Conservation (phyloP, 2,329 filamentous ascomycete genomes). For the Colletotrichum higginsianum region DNA sequence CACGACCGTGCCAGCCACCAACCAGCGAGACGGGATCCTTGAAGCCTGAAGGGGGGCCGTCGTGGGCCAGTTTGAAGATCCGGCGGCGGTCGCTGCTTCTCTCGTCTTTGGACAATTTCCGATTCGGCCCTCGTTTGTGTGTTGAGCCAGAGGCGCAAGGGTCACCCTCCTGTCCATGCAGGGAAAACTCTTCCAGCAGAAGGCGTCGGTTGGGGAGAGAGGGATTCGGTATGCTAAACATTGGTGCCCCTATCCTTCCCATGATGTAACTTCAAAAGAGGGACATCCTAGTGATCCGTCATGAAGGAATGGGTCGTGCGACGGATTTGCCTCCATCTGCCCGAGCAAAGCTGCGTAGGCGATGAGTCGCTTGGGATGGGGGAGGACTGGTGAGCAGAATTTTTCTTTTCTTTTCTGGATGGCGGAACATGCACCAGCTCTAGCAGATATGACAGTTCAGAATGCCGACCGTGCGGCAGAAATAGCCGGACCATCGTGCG, state of each 20-base stretch:
- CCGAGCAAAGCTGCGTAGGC: not conserved
- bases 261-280: conserved; percentile 26
- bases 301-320: conserved; percentile 3
- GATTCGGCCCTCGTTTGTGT: conserved; percentile 29
- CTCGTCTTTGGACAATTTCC: conserved; percentile 32
- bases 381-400: not conserved
- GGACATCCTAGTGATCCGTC: conserved; percentile 13
- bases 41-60: not conserved
- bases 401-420: not conserved
- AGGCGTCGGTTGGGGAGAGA: conserved; percentile 10
- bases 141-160: conserved; percentile 18
- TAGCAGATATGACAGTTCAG: not conserved
- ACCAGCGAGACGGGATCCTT: conserved; percentile 6
- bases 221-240: conserved; percentile 8
- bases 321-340: conserved; percentile 13
- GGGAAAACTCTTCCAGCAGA: conserved; percentile 15
- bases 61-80: conserved; percentile 14
- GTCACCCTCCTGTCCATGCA: conserved; percentile 14
- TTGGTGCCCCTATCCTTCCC: conserved; percentile 15
- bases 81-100: conserved; percentile 15
- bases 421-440: not conserved
- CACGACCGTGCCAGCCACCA: not conserved
- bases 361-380: not conserved
- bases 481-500: not conserved
- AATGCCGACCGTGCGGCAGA: not conserved